These are phyloP conservation scores for Chrysopogon serrulatus DNA, from an alignment of 176 grass and related monocot genomes.

Conservation along the genomic window DNA sequence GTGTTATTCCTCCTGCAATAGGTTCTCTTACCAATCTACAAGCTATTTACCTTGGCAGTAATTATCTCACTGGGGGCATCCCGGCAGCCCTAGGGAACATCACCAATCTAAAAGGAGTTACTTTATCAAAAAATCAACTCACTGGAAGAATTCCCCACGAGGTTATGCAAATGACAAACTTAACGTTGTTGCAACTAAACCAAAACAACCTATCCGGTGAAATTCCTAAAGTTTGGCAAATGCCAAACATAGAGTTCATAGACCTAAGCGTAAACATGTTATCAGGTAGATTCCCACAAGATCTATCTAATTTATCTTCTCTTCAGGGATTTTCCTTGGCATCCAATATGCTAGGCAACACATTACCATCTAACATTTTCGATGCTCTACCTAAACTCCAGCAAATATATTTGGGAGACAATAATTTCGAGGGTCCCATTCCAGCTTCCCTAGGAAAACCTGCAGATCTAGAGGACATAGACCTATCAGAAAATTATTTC, in stretches of 20 bases:
- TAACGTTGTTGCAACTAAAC: rapidly evolving
- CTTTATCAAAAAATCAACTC: background rate
- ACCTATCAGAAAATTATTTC: rapidly evolving
- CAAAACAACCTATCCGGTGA: background rate
- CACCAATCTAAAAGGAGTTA: background rate
- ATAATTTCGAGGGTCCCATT: background rate
- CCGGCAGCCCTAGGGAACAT: background rate
- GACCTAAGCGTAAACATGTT: no score
- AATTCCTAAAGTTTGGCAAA: no score
- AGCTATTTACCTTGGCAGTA: background rate
- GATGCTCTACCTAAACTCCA: slow-evolving; percentile 17
- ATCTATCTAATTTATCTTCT: background rate
- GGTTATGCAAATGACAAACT: background rate
- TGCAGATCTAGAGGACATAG: rapidly evolving
- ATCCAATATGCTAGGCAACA: background rate
- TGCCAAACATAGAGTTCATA: no score
- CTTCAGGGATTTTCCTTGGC: background rate
- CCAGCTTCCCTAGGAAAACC: background rate
- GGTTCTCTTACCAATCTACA: background rate
- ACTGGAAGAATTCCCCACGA: background rate
- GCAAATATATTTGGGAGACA: background rate
- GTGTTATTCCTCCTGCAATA: slow-evolving; percentile 8
- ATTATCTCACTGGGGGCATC: slow-evolving; percentile 17
- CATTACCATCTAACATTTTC: slow-evolving; percentile 11
- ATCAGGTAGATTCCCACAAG: background rate